Evolutionary conservation across 2,329 filamentous ascomycete species (phyloP), one percentile per base, ranked within the genome.

Genomic region (Phialocephala sp.): DNA sequence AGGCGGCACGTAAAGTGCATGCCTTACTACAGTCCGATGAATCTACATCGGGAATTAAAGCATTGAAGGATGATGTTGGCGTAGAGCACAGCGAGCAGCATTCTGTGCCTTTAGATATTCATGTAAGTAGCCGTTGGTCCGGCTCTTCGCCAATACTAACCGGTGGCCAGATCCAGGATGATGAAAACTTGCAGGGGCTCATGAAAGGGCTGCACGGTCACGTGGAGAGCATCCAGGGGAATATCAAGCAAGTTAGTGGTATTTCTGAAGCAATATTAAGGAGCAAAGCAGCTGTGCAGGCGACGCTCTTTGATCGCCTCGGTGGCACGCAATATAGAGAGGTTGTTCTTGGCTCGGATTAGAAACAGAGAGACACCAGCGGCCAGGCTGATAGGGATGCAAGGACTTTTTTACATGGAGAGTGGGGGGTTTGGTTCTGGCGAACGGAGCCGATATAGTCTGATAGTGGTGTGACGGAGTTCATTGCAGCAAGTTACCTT

Each of bases 1-100:
- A 85, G 45, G 76, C 69, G 54, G 69, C 66, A 15, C 72, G 71
- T 43, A 77, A 75, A 54, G 39, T 77, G 39, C 74, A 78, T 68
- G 58, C 70, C 18, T 60, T 75, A n/a, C 71, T 77, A 35, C 73
- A 72, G 57, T 62, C 61, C 8, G 66, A 69, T 56, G 54, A 62
- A 47, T 56, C 60, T 8, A 57, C 35, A 8, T 24, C 18, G 11
- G 62, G 43, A 14, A 24, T 59, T 27, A 71, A 70, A 20, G 55
- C 50, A 18, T 24, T 69, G 35, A 66, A 71, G 14, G 66, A 71
- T 45, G 58, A 69, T 54, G 63, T 71, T 57, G 69, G 68, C 20
- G 50, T 73, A 22, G 58, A 59, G 18, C 43, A 56, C 4, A 63
- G 8, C 11, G 24, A 62, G 6, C 57, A 45, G 22, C 50, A 20